Evolutionary conservation across 179 eudicot genomes (phyloP).

Genomic region (Camellia oleifera): DNA sequence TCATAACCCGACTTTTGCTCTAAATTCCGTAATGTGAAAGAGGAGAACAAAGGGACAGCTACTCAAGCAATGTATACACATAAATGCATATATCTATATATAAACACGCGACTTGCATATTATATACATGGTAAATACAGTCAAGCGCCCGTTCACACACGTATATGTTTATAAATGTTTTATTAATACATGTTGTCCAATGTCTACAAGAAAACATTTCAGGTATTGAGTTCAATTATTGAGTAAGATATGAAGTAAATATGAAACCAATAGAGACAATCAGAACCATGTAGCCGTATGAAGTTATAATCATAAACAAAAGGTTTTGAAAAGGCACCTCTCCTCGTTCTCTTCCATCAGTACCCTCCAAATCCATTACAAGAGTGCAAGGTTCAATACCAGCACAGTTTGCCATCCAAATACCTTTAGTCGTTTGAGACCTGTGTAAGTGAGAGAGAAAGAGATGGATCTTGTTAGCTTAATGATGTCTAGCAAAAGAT

Average conservation of each 20-base stretch:
- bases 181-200: neutral
- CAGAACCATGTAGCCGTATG: neutral
- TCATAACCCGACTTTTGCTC: too few relatives aligned
- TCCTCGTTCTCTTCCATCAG: conserved; percentile 83
- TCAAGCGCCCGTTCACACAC: neutral
- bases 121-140: neutral
- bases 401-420: conserved; percentile 67
- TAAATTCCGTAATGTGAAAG: neutral
- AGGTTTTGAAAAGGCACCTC: conserved; percentile 37
- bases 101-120: neutral
- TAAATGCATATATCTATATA: neutral
- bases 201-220: neutral
- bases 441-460: conserved; percentile 29
- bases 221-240: neutral
- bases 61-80: neutral
- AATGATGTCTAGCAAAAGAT: neutral
- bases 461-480: neutral
- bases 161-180: neutral
- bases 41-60: neutral
- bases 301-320: neutral
- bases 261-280: neutral
- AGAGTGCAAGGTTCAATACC: conserved; percentile 73
- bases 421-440: conserved; percentile 92
- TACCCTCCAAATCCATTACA: conserved; percentile 82
- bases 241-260: neutral